Evolutionary conservation across 2,329 filamentous ascomycete species (phyloP).

Genomic region (Sordariomycetes sp.): DNA sequence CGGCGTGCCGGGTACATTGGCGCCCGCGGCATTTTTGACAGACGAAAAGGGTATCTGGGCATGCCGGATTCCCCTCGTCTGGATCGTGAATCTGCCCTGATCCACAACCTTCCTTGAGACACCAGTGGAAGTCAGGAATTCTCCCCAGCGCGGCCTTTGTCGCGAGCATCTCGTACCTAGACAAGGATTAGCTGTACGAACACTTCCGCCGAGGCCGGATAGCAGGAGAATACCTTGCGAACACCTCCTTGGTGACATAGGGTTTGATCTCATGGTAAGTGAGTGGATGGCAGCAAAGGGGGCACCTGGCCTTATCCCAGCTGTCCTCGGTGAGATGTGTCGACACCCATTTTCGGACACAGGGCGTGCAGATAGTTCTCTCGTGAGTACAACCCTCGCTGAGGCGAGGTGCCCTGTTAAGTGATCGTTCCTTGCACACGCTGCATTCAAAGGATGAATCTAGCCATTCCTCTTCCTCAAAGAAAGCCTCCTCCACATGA

Average conservation of each 20-base stretch:
- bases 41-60: slow-evolving; percentile 13
- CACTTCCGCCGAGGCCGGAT: background rate
- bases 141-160: slow-evolving; percentile 15
- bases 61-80: slow-evolving; percentile 8
- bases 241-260: background rate
- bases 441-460: background rate
- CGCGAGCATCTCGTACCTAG: slow-evolving; percentile 19
- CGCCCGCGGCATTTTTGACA: slow-evolving; percentile 17
- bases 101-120: slow-evolving; percentile 18
- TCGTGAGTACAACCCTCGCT: background rate
- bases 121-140: slow-evolving; percentile 21
- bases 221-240: background rate
- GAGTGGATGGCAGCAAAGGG: background rate
- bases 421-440: background rate
- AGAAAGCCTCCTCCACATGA: background rate
- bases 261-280: slow-evolving; percentile 1
- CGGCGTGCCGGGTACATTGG: slow-evolving; percentile 19
- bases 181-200: background rate
- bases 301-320: slow-evolving; percentile 3
- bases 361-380: background rate
- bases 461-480: slow-evolving; percentile 1
- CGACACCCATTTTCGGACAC: background rate
- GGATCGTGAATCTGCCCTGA: slow-evolving; percentile 21
- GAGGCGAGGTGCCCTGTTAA: background rate
- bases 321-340: background rate